Conservation (phyloP, 2,329 filamentous ascomycete species). For the Phyllosticta ampelicida region DNA sequence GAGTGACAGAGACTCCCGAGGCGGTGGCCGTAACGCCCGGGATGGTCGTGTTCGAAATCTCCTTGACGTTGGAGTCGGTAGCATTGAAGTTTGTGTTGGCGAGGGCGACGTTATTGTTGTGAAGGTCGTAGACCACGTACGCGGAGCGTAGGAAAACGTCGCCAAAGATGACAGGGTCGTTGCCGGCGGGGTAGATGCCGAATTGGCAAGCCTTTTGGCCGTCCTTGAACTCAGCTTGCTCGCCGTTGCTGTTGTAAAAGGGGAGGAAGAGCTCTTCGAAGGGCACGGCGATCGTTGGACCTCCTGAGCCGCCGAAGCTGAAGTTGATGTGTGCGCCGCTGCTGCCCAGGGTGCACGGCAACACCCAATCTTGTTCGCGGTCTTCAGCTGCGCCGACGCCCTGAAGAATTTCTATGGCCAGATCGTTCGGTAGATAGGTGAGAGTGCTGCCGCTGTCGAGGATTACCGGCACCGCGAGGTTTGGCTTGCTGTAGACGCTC, state of each 20-base stretch:
- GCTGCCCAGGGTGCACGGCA: slow-evolving; percentile 2
- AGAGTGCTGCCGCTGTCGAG: slow-evolving; percentile 62
- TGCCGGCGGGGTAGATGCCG: slow-evolving; percentile 6
- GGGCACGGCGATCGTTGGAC: slow-evolving; percentile 1
- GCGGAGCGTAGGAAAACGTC: slow-evolving; percentile 67
- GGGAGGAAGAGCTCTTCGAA: slow-evolving; percentile 8
- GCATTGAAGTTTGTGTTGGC: slow-evolving; percentile 7
- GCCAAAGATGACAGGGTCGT: slow-evolving; percentile 35
- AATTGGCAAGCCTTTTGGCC: background rate
- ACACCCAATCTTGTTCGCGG: background rate
- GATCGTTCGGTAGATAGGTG: slow-evolving; percentile 51
- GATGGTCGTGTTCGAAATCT: slow-evolving; percentile 7
- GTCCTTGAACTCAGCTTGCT: background rate
- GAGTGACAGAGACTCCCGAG: slow-evolving; percentile 1
- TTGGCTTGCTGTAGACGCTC: slow-evolving; percentile 1
- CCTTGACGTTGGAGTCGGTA: slow-evolving; percentile 57
- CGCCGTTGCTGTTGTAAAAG: background rate
- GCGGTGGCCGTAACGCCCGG: slow-evolving; percentile 2
- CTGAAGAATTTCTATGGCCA: slow-evolving; percentile 15
- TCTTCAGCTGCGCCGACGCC: slow-evolving; percentile 1
- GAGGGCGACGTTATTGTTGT: slow-evolving; percentile 8
- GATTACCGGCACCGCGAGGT: slow-evolving; percentile 28
- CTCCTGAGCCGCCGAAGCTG: slow-evolving; percentile 6
- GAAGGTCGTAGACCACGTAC: slow-evolving; percentile 55
- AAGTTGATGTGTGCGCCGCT: slow-evolving; percentile 2